Evolutionary conservation across 768 basidiomycete genomes (phyloP).

Genomic region (Podaxis sp.): DNA sequence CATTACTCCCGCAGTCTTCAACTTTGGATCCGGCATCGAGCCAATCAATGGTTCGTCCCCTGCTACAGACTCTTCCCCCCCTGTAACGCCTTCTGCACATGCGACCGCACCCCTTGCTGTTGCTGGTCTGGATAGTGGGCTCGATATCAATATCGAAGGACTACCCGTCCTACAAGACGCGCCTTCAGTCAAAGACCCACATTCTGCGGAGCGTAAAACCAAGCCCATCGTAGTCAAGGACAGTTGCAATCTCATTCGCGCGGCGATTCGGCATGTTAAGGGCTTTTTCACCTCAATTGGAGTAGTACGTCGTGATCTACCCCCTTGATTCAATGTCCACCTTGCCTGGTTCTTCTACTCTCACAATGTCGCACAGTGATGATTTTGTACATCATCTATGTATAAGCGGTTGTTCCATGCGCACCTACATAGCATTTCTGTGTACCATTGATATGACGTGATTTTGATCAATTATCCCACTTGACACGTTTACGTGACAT

Average conservation of each 20-base stretch:
- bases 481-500: background rate
- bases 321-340: background rate
- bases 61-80: conserved; percentile 2
- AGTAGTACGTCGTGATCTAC: background rate
- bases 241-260: conserved; percentile 30
- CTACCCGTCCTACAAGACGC: conserved; percentile 13
- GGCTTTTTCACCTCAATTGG: conserved; percentile 23
- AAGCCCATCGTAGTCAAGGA: conserved; percentile 17
- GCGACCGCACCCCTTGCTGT: conserved; percentile 33
- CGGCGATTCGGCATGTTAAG: conserved; percentile 34
- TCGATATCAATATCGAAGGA: conserved; percentile 31
- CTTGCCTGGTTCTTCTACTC: background rate
- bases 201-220: conserved; percentile 7
- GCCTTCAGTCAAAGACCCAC: conserved; percentile 2
- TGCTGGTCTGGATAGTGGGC: conserved; percentile 39
- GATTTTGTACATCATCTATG: background rate
- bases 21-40: background rate
- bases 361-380: background rate
- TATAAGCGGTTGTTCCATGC: conserved; percentile 2
- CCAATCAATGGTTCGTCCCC: conserved; percentile 15
- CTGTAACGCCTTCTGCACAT: conserved; percentile 37
- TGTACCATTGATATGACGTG: background rate
- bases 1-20: background rate
- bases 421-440: background rate
- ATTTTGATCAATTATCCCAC: background rate